Evolutionary conservation across 768 basidiomycete genomes (phyloP).

Genomic region (Auriscalpium vulgare): DNA sequence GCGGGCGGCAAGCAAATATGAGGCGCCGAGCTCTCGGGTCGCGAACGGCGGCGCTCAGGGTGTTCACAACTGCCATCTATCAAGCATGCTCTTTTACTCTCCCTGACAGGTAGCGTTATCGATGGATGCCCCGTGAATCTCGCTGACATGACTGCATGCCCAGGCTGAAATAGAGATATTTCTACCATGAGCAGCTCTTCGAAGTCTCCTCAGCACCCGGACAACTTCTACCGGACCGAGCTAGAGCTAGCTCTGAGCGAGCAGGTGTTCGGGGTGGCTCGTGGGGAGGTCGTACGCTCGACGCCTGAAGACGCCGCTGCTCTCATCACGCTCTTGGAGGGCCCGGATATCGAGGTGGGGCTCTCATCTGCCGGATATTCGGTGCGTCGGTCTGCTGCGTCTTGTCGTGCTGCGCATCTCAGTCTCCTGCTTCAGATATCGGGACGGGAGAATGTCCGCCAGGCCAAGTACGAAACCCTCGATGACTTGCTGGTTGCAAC

Average conservation of each 20-base stretch:
- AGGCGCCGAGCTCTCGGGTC: not conserved
- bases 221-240: constrained; percentile 10
- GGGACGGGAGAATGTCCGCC: not conserved
- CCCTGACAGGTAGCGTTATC: too few relatives aligned
- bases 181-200: too few relatives aligned
- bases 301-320: constrained; percentile 6
- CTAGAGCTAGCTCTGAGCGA: constrained; percentile 8
- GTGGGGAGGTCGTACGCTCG: not conserved
- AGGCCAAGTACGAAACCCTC: constrained; percentile 10
- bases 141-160: too few relatives aligned
- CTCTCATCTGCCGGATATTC: constrained; percentile 9
- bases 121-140: too few relatives aligned
- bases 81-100: too few relatives aligned
- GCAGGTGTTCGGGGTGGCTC: constrained; percentile 7
- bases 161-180: too few relatives aligned
- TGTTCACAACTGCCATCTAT: not conserved
- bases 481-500: constrained; percentile 9
- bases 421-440: constrained; percentile 1
- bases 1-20: not conserved
- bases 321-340: constrained; percentile 7
- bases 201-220: not conserved
- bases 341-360: constrained; percentile 3
- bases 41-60: not conserved
- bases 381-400: not conserved
- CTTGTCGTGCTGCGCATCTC: not conserved